Evolutionary conservation across 768 basidiomycete genomes (phyloP), one percentile per base, ranked within the genome.

Genomic region (Psilocybe subaeruginosa): DNA sequence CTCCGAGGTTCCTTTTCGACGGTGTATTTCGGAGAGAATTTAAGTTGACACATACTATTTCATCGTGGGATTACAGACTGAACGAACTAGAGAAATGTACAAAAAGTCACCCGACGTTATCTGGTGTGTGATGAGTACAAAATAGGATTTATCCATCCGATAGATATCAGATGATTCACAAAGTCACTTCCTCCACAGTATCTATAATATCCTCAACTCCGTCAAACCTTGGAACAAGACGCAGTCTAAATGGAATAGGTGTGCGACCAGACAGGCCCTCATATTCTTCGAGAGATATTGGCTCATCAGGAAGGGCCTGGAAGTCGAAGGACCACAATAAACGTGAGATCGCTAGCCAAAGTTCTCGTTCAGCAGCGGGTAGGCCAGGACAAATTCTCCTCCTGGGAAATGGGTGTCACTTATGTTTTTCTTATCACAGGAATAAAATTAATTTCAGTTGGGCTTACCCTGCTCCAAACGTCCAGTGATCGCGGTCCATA

Each of bases 261-360:
- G 23, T 23, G 23, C 23, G 23, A 23, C 23, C 23, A 23, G 23
- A 23, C 23, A 23, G 23, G 23, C 23, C 23, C 23, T 23, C 23
- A 23, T 23, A 23, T 23, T 23, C 23, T 23, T 23, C 23, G 23
- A 23, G 23, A 23, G 23, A 23, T 23, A 23, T 23, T 23, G 23
- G 23, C 31, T 30, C 9, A 4, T 68, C 76, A 1, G 81, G 78
- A 8, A 80, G 67, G 33, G 71, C 69, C 49, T 73, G 72, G 66
- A 82, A 74, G 12, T 64, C 71, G 70, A 79, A 83, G 0, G 80
- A 74, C 81, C 81, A 83, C 7, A 82, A 70, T 68, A 83, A 68
- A 11, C 77, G 75, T 5, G 81, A 76, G 49, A 82, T 78, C 7
- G 75, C 77, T 19, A 82, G 71, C 69, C 73, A 81, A 17, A 83